These are phyloP conservation scores for Corylus avellana DNA, from an alignment of 306 rosid species.

Conservation along the genomic window DNA sequence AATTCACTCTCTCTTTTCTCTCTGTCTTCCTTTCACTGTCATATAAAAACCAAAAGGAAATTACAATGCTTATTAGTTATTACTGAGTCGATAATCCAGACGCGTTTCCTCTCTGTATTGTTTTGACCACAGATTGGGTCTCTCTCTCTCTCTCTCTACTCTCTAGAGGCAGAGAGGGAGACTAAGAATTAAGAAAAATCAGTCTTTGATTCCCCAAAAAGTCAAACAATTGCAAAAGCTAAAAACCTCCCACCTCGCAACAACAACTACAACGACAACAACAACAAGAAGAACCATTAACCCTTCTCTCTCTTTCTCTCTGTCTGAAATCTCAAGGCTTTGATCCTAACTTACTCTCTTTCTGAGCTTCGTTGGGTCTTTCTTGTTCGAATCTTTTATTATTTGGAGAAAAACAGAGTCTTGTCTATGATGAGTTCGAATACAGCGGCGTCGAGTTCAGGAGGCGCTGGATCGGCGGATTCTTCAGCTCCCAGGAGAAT, in stretches of 20 bases:
- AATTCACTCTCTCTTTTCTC: background rate
- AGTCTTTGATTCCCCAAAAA: background rate
- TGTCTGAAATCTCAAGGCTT: slow-evolving; percentile 14
- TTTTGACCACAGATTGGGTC: no score
- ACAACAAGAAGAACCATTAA: background rate
- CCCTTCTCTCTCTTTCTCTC: background rate
- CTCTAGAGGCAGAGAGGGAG: slow-evolving; percentile 6
- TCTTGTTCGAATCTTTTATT: background rate
- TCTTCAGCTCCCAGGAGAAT: slow-evolving; percentile 63
- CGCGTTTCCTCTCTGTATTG: no score
- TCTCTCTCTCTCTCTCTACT: background rate
- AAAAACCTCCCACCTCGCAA: background rate
- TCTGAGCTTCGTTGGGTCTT: background rate
- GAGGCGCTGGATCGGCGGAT: slow-evolving; percentile 81
- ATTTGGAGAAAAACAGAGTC: slow-evolving; percentile 1
- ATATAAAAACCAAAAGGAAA: no score
- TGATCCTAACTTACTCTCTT: background rate
- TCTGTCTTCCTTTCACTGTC: background rate
- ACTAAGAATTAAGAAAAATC: background rate
- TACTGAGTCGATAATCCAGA: no score
- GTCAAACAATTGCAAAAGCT: slow-evolving; percentile 23
- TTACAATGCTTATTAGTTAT: no score
- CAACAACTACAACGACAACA: background rate
- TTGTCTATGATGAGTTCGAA: slow-evolving; percentile 45
- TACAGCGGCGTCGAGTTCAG: slow-evolving; percentile 73